Conservation (phyloP, 2,329 filamentous ascomycete species). For the Penicillium capsulatum region DNA sequence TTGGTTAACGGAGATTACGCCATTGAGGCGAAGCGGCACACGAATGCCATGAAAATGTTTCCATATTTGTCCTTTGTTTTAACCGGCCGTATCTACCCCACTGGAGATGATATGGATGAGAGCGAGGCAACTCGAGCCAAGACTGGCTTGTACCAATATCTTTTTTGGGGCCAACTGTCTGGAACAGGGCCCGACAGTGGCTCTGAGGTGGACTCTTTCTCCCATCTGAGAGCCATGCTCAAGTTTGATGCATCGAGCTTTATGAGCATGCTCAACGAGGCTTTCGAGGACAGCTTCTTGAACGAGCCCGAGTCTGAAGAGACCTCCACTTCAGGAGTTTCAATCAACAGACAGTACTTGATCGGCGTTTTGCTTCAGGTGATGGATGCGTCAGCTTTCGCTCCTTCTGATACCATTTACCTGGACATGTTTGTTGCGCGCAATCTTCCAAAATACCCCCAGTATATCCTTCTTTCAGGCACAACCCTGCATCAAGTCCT, state of each 20-base stretch:
- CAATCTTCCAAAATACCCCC: constrained; percentile 92
- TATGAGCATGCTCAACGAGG: constrained; percentile 91
- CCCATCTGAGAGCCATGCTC: constrained; percentile 77
- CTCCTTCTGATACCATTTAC: constrained; percentile 79
- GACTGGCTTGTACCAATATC: constrained; percentile 82
- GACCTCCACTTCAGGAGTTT: constrained; percentile 53
- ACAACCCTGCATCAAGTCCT: constrained; percentile 79
- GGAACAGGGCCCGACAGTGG: constrained; percentile 8
- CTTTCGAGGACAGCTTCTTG: constrained; percentile 90
- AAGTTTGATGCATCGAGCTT: constrained; percentile 89
- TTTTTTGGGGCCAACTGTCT: constrained; percentile 71
- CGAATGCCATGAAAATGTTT: constrained; percentile 82
- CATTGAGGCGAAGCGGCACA: constrained; percentile 54
- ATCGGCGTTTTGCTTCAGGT: constrained; percentile 86
- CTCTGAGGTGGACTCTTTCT: constrained; percentile 68
- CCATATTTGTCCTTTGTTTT: constrained; percentile 89
- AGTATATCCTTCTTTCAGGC: constrained; percentile 87
- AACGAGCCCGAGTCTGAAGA: constrained; percentile 70
- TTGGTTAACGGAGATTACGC: constrained; percentile 43
- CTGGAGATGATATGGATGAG: constrained; percentile 69
- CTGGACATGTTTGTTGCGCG: constrained; percentile 98
- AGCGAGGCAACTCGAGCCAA: constrained; percentile 72
- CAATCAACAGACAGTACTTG: constrained; percentile 86
- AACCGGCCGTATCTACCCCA: constrained; percentile 88
- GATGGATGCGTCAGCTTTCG: constrained; percentile 70